Evolutionary conservation across 2,329 filamentous ascomycete genomes (phyloP).

Genomic region (Pyrenophora teres): DNA sequence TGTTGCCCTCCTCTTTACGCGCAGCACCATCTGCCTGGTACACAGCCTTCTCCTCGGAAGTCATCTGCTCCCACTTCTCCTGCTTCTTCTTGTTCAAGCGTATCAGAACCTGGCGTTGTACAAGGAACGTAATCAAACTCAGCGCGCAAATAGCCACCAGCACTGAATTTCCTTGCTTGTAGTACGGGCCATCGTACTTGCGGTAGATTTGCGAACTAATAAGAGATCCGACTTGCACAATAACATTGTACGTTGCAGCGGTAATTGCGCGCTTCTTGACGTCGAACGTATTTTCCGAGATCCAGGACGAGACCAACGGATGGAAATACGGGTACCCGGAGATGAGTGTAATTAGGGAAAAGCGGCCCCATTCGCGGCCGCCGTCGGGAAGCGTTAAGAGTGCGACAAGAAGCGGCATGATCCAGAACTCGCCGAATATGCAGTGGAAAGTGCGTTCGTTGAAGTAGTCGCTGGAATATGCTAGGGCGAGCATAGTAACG

Average conservation of each 20-base stretch:
- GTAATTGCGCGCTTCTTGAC: constrained; percentile 67
- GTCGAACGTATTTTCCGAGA: constrained; percentile 65
- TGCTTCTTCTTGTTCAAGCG: constrained; percentile 47
- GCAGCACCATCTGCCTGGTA: constrained; percentile 52
- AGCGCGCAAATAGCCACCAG: constrained; percentile 57
- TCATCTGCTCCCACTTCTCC: constrained; percentile 56
- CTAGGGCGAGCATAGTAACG: constrained; percentile 52
- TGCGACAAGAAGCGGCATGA: constrained; percentile 48
- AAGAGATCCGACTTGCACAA: constrained; percentile 49
- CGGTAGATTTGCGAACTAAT: constrained; percentile 55
- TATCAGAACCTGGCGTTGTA: constrained; percentile 52
- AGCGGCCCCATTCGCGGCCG: constrained; percentile 47
- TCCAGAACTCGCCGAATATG: constrained; percentile 49
- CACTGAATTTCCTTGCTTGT: constrained; percentile 58
- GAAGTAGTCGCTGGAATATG: constrained; percentile 55
- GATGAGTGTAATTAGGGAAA: constrained; percentile 46
- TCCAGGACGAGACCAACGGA: constrained; percentile 65
- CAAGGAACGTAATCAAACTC: constrained; percentile 56
- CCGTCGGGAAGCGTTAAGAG: constrained; percentile 42
- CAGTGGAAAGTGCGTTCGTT: constrained; percentile 59
- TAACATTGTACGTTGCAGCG: constrained; percentile 65
- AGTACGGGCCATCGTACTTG: constrained; percentile 59
- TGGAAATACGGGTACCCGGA: constrained; percentile 54
- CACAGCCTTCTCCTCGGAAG: constrained; percentile 52
- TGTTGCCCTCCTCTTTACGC: constrained; percentile 44